Evolutionary conservation across 164 flowering plant genomes (phyloP), one percentile per base, ranked within the genome.

Genomic region (Magnolia sinica): DNA sequence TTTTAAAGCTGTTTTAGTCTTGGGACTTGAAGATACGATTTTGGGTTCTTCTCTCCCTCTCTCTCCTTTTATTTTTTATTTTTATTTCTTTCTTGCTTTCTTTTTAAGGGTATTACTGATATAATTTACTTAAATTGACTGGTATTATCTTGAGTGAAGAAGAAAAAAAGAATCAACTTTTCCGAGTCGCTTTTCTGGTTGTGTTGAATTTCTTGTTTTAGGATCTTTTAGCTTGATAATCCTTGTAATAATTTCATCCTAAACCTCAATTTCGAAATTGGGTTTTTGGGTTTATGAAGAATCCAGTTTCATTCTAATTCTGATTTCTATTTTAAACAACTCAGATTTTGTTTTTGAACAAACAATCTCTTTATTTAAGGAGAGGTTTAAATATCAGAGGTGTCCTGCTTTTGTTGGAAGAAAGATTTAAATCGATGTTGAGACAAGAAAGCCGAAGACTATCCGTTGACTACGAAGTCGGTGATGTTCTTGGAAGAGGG

Each of bases 401-500:
- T 51, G 51, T 51, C 64, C 20, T 24, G 10, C 64, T 55, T 51
- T 29, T 37, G 6, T 64, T 16, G 22, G 29, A 52, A 22, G 18
- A 64, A 23, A 49, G 50, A 24, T 75, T 24, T 45, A 18, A 6
- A 55, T 18, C 51, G 37, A 75, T 78, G 70, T 88, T 87, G 90
- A 86, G 86, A 55, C 85, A 85, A 52, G 91, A 83, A 79, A 66
- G 89, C 3, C 87, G 85, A 80, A 86, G 67, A 59, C 76, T 89
- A 3, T 65, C 76, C 0, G 92, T 88, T 71, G 92, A 91, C 73
- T 91, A 88, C 61, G 88, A 87, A 80, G 84, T 91, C 13, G 70
- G 75, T 1, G 87, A 81, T 16, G 71, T 91, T 52, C 77, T 91
- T 11, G 95, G 95, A 1, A 80, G 85, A 77, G 95, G 95, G 20